Percentiles rank a stretch among this genome's conserved stretches.
These are phyloP conservation scores for Lactifluus volemus DNA, from an alignment of 768 basidiomycete genomes.

Conservation along the genomic window DNA sequence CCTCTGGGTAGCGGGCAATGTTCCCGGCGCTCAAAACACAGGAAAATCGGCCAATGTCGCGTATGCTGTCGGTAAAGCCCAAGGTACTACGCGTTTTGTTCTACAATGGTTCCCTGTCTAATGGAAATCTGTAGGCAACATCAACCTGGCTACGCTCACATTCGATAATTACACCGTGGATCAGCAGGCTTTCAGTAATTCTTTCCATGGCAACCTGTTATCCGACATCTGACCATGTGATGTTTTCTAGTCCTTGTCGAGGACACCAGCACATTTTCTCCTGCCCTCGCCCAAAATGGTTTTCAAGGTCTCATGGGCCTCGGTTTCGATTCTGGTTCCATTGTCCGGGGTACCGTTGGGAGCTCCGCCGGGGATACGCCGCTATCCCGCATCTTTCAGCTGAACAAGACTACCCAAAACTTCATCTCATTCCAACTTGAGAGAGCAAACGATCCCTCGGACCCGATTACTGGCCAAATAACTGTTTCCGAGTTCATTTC, in stretches of 20 bases:
- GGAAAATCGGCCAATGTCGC: conserved; percentile 47
- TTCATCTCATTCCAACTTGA: conserved; percentile 64
- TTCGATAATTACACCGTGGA: conserved; percentile 51
- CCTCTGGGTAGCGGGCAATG: conserved; percentile 54
- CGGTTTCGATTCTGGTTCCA: conserved; percentile 67
- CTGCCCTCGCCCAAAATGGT: conserved; percentile 49
- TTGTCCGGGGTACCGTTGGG: conserved; percentile 49
- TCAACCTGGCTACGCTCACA: conserved; percentile 42
- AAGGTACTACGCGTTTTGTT: conserved; percentile 34
- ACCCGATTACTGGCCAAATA: conserved; percentile 51
- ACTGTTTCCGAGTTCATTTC: conserved; percentile 58
- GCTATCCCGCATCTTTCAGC: conserved; percentile 57
- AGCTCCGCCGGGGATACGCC: conserved; percentile 44
- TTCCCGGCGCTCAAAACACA: conserved; percentile 44
- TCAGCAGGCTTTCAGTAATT: conserved; percentile 61
- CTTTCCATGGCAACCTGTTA: background rate
- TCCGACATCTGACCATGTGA: background rate
- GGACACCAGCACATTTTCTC: conserved; percentile 55
- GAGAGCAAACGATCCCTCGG: conserved; percentile 46
- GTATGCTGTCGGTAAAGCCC: conserved; percentile 63
- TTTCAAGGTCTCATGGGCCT: conserved; percentile 69
- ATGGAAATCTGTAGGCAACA: conserved; percentile 34
- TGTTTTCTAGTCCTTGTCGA: conserved; percentile 46
- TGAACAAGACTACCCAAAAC: conserved; percentile 45
- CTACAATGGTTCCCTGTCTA: background rate